A percentile compares a stretch with the other conserved stretches of the same genome.
Evolutionary conservation across 345 rosid genomes (phyloP).

Genomic region (Moricandia moricandioides): DNA sequence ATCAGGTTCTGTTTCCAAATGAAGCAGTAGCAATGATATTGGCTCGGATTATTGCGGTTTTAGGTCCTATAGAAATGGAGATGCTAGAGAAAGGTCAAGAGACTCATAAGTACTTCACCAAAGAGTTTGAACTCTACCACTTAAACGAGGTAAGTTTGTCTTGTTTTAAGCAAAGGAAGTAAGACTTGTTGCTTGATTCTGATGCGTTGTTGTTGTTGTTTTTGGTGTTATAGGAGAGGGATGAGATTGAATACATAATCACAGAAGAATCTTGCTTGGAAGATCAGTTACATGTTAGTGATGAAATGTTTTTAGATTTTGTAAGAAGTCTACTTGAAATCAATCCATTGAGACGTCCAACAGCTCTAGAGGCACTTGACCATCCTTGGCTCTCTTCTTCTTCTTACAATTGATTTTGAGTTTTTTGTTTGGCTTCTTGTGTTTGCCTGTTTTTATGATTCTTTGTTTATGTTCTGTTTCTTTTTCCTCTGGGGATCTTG

Average conservation of each 20-base stretch:
- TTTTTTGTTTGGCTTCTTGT: not conserved
- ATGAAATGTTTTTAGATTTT: constrained; percentile 58
- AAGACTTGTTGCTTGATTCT: not conserved
- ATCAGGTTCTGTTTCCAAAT: constrained; percentile 87
- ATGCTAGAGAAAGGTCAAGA: constrained; percentile 84
- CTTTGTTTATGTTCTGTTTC: constrained; percentile 1
- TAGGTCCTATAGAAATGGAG: constrained; percentile 76
- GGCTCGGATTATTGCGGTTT: constrained; percentile 62
- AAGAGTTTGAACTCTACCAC: constrained; percentile 69
- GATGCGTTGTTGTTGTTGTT: constrained; percentile 5
- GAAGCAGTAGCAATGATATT: constrained; percentile 77
- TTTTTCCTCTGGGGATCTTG: not conserved
- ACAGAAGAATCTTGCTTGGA: constrained; percentile 70
- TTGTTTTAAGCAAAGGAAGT: not conserved
- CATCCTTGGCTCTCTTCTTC: constrained; percentile 82
- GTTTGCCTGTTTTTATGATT: constrained; percentile 1
- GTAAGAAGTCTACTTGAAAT: constrained; percentile 67
- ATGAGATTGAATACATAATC: constrained; percentile 71
- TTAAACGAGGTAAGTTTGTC: constrained; percentile 58
- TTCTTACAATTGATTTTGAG: constrained; percentile 26
- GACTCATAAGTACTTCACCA: constrained; percentile 75
- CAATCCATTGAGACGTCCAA: constrained; percentile 74
- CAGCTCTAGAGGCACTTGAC: constrained; percentile 73
- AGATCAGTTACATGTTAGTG: constrained; percentile 54
- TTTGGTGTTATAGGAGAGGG: constrained; percentile 54